Evolutionary conservation across 2,329 filamentous ascomycete species (phyloP), one percentile per base, ranked within the genome.

Genomic region (Talaromyces sp.): DNA sequence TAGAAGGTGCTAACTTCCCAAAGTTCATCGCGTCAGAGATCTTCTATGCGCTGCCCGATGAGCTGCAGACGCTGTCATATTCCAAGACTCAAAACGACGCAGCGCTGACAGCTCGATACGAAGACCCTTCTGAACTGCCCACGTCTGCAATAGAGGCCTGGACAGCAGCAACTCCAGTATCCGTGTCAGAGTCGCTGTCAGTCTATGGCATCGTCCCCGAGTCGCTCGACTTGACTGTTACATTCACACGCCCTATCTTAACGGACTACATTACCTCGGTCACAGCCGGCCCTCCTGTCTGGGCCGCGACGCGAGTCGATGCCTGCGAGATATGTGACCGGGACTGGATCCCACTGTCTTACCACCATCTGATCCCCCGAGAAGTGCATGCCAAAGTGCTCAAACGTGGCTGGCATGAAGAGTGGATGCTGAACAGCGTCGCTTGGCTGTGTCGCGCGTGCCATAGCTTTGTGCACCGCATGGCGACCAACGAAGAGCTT

Each of bases 401-500:
- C 43, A 91, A 89, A 78, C 80, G 90, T 48, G 88, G 88, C 1
- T 95, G 91, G 91, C 89, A 92, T 77, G 82, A 83, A 3, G 84
- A 86, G 63, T 89, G 90, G 72, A 84, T 86, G 75, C 72, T 95
- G 72, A 85, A 90, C 68, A 91, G 86, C 70, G 91, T 94, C 21
- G 91, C 91, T 12, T 95, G 91, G 91, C 75, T 96, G 65, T 95
- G 91, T 74, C 81, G 90, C 55, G 88, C 90, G 2, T 96, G 91
- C 68, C 91, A 96, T 77, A 85, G 83, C 48, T 92, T 91, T 70
- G 90, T 95, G 71, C 91, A 95, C 77, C 78, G 85, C 43, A 84
- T 92, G 69, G 87, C 85, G 35, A 80, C 77, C 4, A 91, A 94
- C 70, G 91, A 95, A 80, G 89, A 89, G 67, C 75, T 96, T 65